Evolutionary conservation across 768 basidiomycete genomes (phyloP).

Genomic region (Cystofilobasidium bisporidii): DNA sequence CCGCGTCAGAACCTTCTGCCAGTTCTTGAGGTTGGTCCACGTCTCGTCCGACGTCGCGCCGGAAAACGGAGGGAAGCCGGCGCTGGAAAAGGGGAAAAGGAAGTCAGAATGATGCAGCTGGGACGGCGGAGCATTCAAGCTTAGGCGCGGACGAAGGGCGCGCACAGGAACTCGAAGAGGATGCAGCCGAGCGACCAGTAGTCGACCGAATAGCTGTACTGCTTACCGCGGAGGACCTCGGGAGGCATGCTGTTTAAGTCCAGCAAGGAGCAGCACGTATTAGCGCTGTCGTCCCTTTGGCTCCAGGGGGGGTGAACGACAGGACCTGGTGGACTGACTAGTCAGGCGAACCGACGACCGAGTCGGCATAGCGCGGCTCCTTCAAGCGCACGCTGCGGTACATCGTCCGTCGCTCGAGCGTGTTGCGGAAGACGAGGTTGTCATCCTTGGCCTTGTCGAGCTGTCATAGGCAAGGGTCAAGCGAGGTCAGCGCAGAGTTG

Average conservation of each 20-base stretch:
- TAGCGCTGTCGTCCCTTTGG: too few species aligned
- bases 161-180: slow-evolving; percentile 62
- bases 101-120: too few species aligned
- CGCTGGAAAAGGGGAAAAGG: neutral
- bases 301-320: too few species aligned
- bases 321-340: slow-evolving; percentile 44
- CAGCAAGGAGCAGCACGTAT: too few species aligned
- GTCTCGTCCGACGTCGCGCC: slow-evolving; percentile 93
- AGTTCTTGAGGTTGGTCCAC: slow-evolving; percentile 98
- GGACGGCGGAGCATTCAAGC: too few species aligned
- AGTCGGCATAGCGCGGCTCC: slow-evolving; percentile 89
- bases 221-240: slow-evolving; percentile 76
- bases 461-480: slow-evolving; percentile 43
- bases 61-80: slow-evolving; percentile 93
- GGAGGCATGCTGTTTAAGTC: slow-evolving; percentile 65
- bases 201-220: slow-evolving; percentile 92
- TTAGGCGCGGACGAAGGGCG: neutral
- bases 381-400: slow-evolving; percentile 84
- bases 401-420: slow-evolving; percentile 85
- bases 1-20: slow-evolving; percentile 80
- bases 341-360: slow-evolving; percentile 94
- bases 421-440: slow-evolving; percentile 77
- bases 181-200: slow-evolving; percentile 99
- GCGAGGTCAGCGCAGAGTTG: neutral
- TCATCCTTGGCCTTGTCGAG: slow-evolving; percentile 95